Evolutionary conservation across 371 early-diverging fungal genomes (phyloP), one percentile per base, ranked within the genome.

Genomic region (Gilbertella persicaria): DNA sequence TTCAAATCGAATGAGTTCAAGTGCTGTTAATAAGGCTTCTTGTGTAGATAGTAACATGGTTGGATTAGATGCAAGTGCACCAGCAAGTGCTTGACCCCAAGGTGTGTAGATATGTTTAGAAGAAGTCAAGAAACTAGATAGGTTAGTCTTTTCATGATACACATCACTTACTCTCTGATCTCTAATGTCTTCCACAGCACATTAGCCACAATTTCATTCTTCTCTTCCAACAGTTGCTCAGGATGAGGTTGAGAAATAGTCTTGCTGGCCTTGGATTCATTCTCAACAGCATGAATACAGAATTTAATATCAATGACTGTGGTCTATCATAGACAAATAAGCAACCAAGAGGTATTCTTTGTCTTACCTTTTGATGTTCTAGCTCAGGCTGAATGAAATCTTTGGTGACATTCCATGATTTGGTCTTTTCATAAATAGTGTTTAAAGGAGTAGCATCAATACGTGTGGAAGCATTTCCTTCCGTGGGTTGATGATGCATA

Each of bases 1-100:
- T 24, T 78, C 78, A 41, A 80, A 74, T 24, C 83, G 75, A 47
- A 87, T 70, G 35, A 87, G 49, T 51, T 87, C 89, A 42, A 85
- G 55, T 7, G 85, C 86, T 23, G 77, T 64, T 47, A 86, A 66
- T 14, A 84, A 59, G 13, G 79, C 77, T 59, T 84, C 86, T 62
- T 82, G 84, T 12, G 65, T 67, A 2, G 56, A 23, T 25, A 25
- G 16, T 7, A 17, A 4, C n/a, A 12, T 16, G 10, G 12, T 16
- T 14, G 38, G 14, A 38, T 14, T 17, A 5, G 40, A 35, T 50
- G 65, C 56, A 44, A 79, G 40, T 6, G 73, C 70, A n/a, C 47
- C 53, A 37, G 62, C 38, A 16, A 80, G 55, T 14, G 77, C 83
- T 25, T 57, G 52, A 13, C 80, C 80, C 78, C 77, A 80, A 17